A percentile compares a stretch with the other conserved stretches of the same genome.
phyloP scores from a whole-genome alignment of 1,284 basidiomycete genomes.

The Microbotryum intermedium region DNA sequence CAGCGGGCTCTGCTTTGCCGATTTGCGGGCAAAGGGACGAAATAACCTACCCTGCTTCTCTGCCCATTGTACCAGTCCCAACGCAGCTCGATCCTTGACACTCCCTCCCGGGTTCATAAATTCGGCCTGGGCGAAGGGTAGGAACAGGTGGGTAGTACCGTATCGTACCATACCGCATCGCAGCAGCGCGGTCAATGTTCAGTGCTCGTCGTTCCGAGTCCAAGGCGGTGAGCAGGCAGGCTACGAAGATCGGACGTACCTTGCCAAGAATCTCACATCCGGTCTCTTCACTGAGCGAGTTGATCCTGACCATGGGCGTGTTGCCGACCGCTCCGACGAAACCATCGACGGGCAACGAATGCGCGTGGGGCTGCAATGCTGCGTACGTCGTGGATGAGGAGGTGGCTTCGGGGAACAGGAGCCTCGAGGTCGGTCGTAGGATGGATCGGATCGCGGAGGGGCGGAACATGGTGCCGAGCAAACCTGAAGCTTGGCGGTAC shows the following conservation, averaged over 20 bases:
- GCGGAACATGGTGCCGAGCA: not conserved
- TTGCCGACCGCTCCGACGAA: slow-evolving; percentile 87
- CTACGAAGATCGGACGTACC: slow-evolving; percentile 42
- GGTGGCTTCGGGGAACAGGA: not conserved
- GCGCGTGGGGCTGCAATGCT: slow-evolving; percentile 21
- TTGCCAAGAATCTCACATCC: slow-evolving; percentile 89
- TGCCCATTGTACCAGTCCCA: slow-evolving; percentile 81
- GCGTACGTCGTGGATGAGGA: not conserved
- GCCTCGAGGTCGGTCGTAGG: not conserved
- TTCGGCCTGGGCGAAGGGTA: slow-evolving; percentile 44
- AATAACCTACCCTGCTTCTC: slow-evolving; percentile 66
- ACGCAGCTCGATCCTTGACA: slow-evolving; percentile 94
- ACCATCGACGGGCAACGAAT: slow-evolving; percentile 47
- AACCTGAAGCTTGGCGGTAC: not conserved
- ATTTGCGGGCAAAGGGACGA: not conserved
- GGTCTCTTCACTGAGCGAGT: slow-evolving; percentile 73
- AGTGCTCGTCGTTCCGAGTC: too few species aligned
- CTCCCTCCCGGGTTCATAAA: slow-evolving; percentile 99
- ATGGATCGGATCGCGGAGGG: not conserved
- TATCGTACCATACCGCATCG: too few species aligned
- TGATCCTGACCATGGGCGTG: slow-evolving; percentile 86
- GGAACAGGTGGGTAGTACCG: too few species aligned
- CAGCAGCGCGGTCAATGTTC: too few species aligned
- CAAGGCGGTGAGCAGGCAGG: too few species aligned
- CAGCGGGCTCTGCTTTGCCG: not conserved